These are phyloP conservation scores for Pythium myriotylum DNA, from an alignment of 352 stramenopile genomes.

Conservation along the genomic window DNA sequence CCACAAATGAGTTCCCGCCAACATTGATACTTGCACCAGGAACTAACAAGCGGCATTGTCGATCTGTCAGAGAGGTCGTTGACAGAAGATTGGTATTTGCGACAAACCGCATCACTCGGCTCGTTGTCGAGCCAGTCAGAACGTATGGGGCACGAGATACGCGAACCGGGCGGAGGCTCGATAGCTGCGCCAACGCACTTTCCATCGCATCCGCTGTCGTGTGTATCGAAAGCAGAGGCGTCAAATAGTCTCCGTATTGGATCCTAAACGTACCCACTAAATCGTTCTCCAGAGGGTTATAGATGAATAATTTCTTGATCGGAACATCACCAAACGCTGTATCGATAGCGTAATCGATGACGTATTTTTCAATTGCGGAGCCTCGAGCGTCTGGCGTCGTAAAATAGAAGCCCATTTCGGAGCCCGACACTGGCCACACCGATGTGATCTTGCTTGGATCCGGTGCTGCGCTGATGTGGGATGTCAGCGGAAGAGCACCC, in stretches of 20 bases:
- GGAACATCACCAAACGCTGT: constrained; percentile 47
- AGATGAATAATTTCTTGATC: constrained; percentile 55
- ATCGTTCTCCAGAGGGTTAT: constrained; percentile 50
- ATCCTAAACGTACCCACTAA: constrained; percentile 67
- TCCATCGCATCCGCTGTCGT: constrained; percentile 41
- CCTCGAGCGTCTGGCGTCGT: constrained; percentile 23
- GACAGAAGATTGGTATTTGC: constrained; percentile 39
- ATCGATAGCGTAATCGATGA: constrained; percentile 61
- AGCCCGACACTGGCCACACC: constrained; percentile 57
- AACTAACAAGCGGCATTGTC: constrained; percentile 41
- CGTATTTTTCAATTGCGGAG: constrained; percentile 47
- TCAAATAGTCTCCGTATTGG: constrained; percentile 57
- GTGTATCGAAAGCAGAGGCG: constrained; percentile 55
- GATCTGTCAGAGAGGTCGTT: constrained; percentile 39
- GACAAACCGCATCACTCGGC: constrained; percentile 39
- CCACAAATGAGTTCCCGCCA: constrained; percentile 33
- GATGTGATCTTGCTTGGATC: constrained; percentile 40
- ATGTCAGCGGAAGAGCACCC: constrained; percentile 52
- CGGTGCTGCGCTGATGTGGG: constrained; percentile 40
- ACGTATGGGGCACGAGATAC: constrained; percentile 53
- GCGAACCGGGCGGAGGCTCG: constrained; percentile 49
- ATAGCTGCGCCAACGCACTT: constrained; percentile 43
- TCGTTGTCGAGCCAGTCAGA: constrained; percentile 41
- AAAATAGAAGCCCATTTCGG: constrained; percentile 45
- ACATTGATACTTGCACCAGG: constrained; percentile 43